Conservation (phyloP, 1,284 basidiomycete genomes). For the Porogramme epimiltina region DNA sequence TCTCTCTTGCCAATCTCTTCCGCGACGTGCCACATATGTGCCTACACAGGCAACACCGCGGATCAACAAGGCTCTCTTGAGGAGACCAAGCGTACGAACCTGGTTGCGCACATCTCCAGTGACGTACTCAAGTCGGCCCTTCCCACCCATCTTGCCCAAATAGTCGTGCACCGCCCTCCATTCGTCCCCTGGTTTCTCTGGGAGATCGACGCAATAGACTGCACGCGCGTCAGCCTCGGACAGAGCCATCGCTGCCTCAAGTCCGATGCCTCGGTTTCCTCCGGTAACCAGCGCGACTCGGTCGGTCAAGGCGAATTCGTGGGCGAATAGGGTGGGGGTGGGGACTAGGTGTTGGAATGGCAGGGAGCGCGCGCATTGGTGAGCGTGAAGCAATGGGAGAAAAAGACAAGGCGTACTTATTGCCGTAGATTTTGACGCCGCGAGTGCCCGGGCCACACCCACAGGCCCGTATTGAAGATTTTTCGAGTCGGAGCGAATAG, state of each 20-base stretch:
- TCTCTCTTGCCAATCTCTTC: constrained; percentile 64
- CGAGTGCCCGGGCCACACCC: constrained; percentile 1
- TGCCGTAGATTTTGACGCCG: not conserved
- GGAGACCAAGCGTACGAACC: constrained; percentile 5
- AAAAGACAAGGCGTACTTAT: not conserved
- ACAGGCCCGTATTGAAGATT: not conserved
- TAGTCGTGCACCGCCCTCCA: constrained; percentile 62
- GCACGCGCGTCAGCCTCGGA: constrained; percentile 76
- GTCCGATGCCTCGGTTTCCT: constrained; percentile 78
- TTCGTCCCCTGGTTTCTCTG: constrained; percentile 62
- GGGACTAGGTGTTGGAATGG: constrained; percentile 4
- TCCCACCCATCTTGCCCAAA: constrained; percentile 43
- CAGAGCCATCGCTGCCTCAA: constrained; percentile 79
- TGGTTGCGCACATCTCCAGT: constrained; percentile 67
- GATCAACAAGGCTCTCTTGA: not conserved
- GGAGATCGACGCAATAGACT: constrained; percentile 79
- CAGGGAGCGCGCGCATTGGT: not conserved
- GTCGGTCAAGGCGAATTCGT: constrained; percentile 74
- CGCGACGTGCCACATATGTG: constrained; percentile 52
- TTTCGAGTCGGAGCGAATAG: too few relatives aligned
- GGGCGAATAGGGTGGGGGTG: constrained; percentile 46
- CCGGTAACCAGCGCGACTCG: constrained; percentile 79
- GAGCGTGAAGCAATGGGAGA: not conserved
- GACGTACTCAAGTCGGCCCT: constrained; percentile 63
- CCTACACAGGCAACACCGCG: constrained; percentile 11